Percentiles rank a stretch among this genome's conserved stretches.
Conservation (phyloP, 1,284 basidiomycete species). For the Inonotus hispidus region DNA sequence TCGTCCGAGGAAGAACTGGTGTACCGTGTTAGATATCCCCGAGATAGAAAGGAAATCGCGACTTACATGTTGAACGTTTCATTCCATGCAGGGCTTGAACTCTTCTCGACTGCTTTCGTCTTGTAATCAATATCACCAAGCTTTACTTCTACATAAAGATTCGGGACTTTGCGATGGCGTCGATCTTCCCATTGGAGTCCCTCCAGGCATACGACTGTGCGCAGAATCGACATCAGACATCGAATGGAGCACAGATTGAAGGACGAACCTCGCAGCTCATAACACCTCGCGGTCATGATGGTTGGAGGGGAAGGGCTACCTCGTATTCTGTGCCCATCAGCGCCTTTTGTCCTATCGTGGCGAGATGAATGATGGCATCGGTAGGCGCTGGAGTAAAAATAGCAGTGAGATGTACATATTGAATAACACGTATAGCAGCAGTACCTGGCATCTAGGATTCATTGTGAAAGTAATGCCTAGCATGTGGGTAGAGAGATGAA, state of each 20-base stretch:
- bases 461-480: too few species aligned
- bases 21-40: not conserved
- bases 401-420: too few species aligned
- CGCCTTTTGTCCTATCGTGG: not conserved
- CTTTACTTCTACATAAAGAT: constrained; percentile 4
- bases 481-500: too few species aligned
- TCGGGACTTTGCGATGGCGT: not conserved
- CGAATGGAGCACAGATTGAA: not conserved
- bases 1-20: not conserved
- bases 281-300: not conserved
- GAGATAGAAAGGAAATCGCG: not conserved
- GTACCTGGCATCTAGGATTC: too few species aligned
- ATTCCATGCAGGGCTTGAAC: not conserved
- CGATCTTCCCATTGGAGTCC: not conserved
- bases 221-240: not conserved
- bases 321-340: not conserved
- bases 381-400: too few species aligned
- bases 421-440: too few species aligned
- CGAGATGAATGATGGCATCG: too few species aligned
- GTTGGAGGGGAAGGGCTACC: not conserved
- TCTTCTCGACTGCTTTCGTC: not conserved
- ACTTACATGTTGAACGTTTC: not conserved
- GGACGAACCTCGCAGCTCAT: not conserved
- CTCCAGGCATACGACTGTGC: not conserved
- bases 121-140: not conserved